A percentile compares a stretch with the other conserved stretches of the same genome.
phyloP scores from a whole-genome alignment of 495 filamentous ascomycete genomes.

The Paragyromitra xinjiangensis region DNA sequence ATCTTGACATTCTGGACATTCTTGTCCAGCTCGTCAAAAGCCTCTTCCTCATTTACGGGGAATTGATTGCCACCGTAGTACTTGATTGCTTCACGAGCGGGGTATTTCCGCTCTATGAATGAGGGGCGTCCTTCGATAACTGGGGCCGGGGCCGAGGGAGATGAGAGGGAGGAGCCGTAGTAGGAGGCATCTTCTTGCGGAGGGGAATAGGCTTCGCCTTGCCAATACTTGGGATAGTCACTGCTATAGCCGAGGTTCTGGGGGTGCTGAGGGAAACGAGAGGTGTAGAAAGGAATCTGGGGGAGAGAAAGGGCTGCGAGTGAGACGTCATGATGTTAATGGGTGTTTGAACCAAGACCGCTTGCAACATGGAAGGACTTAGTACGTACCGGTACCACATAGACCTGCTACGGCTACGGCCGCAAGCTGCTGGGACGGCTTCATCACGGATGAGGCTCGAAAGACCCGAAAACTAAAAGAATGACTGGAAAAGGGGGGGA shows the following conservation, averaged over 20 bases:
- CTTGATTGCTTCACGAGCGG: constrained; percentile 48
- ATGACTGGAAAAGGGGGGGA: background rate
- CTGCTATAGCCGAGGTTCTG: constrained; percentile 52
- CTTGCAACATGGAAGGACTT: background rate
- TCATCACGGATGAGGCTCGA: constrained; percentile 31
- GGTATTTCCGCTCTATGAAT: constrained; percentile 38
- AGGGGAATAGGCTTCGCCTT: constrained; percentile 47
- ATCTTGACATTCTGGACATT: constrained; percentile 45
- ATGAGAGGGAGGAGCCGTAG: constrained; percentile 14
- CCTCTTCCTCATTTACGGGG: constrained; percentile 22
- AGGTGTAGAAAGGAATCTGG: constrained; percentile 50
- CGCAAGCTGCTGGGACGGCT: constrained; percentile 26
- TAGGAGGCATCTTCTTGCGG: constrained; percentile 21
- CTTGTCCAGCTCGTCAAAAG: constrained; percentile 10
- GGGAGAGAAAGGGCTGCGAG: constrained; percentile 45
- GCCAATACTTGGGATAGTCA: constrained; percentile 57
- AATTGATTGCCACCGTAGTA: constrained; percentile 40
- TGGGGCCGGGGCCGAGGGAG: background rate
- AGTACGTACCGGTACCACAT: constrained; percentile 38
- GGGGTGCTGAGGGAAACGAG: constrained; percentile 55
- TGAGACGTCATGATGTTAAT: constrained; percentile 37
- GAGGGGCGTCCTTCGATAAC: constrained; percentile 29
- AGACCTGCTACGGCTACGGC: constrained; percentile 48
- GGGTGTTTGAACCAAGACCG: background rate
- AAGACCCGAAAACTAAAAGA: constrained; percentile 7